Evolutionary conservation across 106 monocot species (phyloP), one percentile per base, ranked within the genome.

Genomic region (Apostasia ramifera): DNA sequence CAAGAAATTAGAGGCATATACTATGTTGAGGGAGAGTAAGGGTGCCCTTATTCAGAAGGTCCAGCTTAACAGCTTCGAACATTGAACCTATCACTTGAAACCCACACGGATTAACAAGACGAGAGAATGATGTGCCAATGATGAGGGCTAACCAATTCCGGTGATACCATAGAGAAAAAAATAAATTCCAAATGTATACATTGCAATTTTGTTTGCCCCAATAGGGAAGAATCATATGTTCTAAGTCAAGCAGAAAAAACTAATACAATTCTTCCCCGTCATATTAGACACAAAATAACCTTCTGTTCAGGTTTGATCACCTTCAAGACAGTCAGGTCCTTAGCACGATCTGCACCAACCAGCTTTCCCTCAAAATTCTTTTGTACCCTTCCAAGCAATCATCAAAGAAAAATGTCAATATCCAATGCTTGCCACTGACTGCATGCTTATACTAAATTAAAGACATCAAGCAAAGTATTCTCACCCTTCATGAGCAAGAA

Each of bases 271-370:
- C 6, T 15, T 46, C 6, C 6, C 6, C 48, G 4, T 1, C 2
- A 53, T 1, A 64, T 64, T 46, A 64, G n/a, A 41, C 1, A 12
- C 49, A 48, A 26, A 38, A 8, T 7, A 6, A 1, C 15, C 37
- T 51, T 2, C 37, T 49, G 51, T 37, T 4, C 49, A 47, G 10
- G 38, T 26, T 66, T 40, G 39, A 66, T 44, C 62, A 92, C 95
- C 95, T 92, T 97, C 67, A 97, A 81, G 51, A 97, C 79, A 71
- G 92, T 92, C 79, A 97, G 82, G 81, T 92, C 95, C 74, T 97
- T 97, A 48, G 78, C 74, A 57, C 84, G 88, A 61, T 92, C 89
- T 52, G 89, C 92, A 55, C 95, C 95, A 45, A 97, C 71, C 72
- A 97, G 68, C 72, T 79, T 92, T 45, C 95, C 92, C 74, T 97